These are phyloP conservation scores for Colletotrichum agaves DNA, from an alignment of 2,329 filamentous ascomycete genomes.

Conservation along the genomic window DNA sequence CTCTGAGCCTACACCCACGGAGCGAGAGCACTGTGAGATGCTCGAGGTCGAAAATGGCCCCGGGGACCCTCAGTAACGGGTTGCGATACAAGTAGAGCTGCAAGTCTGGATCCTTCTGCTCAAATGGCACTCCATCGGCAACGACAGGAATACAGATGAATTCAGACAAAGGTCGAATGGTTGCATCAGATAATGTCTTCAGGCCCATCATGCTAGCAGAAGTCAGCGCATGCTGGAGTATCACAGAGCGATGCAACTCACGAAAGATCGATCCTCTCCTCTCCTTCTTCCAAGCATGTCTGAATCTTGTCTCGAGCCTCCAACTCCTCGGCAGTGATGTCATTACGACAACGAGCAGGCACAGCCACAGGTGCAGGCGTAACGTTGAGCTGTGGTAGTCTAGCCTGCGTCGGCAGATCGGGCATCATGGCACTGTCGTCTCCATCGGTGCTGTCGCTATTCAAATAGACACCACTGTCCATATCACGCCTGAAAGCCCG, in stretches of 20 bases:
- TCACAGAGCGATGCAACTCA: conserved; percentile 50
- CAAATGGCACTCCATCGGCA: conserved; percentile 67
- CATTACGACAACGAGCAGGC: conserved; percentile 42
- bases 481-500: conserved; percentile 67
- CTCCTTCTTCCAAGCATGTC: conserved; percentile 66
- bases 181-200: conserved; percentile 64
- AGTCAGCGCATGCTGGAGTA: conserved; percentile 16
- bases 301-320: conserved; percentile 59
- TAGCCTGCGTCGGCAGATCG: conserved; percentile 47
- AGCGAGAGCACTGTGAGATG: conserved; percentile 73
- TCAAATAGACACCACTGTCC: conserved; percentile 78
- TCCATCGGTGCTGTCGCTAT: conserved; percentile 65
- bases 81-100: conserved; percentile 73
- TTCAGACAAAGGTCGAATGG: conserved; percentile 65
- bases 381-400: conserved; percentile 51
- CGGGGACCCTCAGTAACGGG: conserved; percentile 64
- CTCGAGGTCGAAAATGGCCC: conserved; percentile 69
- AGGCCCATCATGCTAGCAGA: conserved; percentile 56
- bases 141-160: conserved; percentile 66
- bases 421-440: conserved; percentile 51
- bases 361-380: conserved; percentile 39
- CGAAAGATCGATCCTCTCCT: conserved; percentile 71
- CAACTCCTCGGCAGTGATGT: conserved; percentile 54
- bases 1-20: conserved; percentile 69
- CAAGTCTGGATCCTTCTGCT: conserved; percentile 66